Percentiles rank a stretch among this genome's conserved stretches.
phyloP scores from a whole-genome alignment of 2,329 filamentous ascomycete species.

The Septoria linicola region DNA sequence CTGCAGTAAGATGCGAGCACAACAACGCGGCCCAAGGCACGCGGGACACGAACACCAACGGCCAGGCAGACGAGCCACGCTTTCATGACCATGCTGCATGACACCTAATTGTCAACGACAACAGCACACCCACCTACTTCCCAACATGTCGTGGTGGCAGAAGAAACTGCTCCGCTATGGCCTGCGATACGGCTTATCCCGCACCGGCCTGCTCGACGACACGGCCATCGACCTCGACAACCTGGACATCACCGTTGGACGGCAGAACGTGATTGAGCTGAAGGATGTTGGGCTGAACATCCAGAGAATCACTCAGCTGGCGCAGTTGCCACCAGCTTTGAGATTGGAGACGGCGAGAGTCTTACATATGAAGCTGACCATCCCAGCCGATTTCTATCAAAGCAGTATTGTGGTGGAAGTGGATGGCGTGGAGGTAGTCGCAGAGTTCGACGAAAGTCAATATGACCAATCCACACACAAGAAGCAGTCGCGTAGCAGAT shows the following conservation, averaged over 20 bases:
- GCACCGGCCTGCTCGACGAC: constrained; percentile 82
- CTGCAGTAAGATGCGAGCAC: constrained; percentile 14
- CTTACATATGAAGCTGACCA: constrained; percentile 71
- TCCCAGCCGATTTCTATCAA: constrained; percentile 84
- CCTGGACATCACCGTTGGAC: constrained; percentile 78
- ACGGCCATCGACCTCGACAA: constrained; percentile 83
- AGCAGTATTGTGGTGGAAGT: constrained; percentile 80
- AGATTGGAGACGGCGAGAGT: constrained; percentile 73
- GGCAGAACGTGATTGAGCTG: constrained; percentile 79
- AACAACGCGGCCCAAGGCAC: constrained; percentile 18
- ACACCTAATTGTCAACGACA: neutral
- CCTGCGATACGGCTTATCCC: constrained; percentile 72
- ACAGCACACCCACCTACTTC: neutral
- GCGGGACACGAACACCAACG: constrained; percentile 54
- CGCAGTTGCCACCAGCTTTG: constrained; percentile 68
- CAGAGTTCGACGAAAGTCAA: constrained; percentile 26
- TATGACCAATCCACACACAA: constrained; percentile 38
- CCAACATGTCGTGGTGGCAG: constrained; percentile 58
- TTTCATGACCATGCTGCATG: constrained; percentile 10
- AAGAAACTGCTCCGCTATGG: constrained; percentile 68
- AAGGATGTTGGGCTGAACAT: constrained; percentile 80
- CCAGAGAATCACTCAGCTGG: constrained; percentile 45
- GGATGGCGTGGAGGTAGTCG: constrained; percentile 72
- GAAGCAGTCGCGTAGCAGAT: constrained; percentile 28
- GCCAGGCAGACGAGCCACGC: constrained; percentile 50